Evolutionary conservation across 306 rosid genomes (phyloP).

Genomic region (Sphenostylis stenocarpa): DNA sequence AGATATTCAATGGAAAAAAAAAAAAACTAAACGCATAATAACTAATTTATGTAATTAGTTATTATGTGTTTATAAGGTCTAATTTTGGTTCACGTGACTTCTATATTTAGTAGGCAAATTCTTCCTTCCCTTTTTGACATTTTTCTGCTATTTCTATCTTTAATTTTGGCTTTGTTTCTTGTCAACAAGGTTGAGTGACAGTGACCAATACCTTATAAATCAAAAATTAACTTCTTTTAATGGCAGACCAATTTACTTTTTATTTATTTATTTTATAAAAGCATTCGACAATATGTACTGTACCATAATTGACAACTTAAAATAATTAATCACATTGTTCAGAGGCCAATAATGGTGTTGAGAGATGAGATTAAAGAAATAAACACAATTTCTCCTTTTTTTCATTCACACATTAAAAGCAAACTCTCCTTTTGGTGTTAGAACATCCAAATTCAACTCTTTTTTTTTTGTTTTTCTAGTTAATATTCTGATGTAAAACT

Average conservation of each 20-base stretch:
- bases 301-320: conserved; percentile 31
- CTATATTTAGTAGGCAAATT: background rate
- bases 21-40: no score
- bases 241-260: conserved; percentile 7
- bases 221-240: conserved; percentile 35
- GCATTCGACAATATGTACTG: conserved; percentile 28
- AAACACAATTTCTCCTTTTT: background rate
- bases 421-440: background rate
- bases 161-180: background rate
- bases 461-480: no score
- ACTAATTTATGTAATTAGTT: background rate
- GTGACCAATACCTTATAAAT: conserved; percentile 19
- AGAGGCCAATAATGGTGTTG: background rate
- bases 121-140: conserved; percentile 31
- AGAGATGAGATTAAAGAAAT: background rate
- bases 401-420: background rate
- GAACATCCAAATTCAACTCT: no score
- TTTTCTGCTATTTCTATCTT: background rate
- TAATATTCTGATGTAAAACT: no score
- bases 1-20: no score
- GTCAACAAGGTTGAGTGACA: conserved; percentile 9
- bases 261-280: no score
- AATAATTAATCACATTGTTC: conserved; percentile 5
- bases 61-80: background rate
- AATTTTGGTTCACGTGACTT: background rate